Conservation (phyloP, 495 filamentous ascomycete species). For the Opeltia flavorubescens region DNA sequence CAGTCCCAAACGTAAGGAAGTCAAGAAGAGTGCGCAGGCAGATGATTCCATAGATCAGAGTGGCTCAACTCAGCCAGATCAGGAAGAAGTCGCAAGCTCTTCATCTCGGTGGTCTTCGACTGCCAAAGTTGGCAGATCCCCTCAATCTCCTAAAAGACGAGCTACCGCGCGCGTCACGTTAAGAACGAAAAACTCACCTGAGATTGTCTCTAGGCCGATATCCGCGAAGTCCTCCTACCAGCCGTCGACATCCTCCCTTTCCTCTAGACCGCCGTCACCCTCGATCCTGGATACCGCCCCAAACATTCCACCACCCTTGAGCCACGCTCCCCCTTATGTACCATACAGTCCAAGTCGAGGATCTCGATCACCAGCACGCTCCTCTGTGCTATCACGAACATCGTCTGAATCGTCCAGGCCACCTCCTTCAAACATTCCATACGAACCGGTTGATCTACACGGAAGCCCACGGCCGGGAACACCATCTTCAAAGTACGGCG, state of each 20-base stretch:
- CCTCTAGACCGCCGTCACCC: constrained; percentile 31
- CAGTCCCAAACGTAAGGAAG: constrained; percentile 9
- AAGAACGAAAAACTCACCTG: constrained; percentile 13
- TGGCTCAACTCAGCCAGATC: constrained; percentile 1
- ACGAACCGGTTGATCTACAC: constrained; percentile 79
- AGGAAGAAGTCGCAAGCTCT: constrained; percentile 10
- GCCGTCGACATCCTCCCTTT: constrained; percentile 10
- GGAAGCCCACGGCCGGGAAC: constrained; percentile 84
- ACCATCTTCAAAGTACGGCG: constrained; percentile 72
- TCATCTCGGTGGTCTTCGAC: constrained; percentile 13
- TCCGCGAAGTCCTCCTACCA: constrained; percentile 10
- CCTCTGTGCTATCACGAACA: constrained; percentile 60
- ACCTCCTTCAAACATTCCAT: constrained; percentile 51
- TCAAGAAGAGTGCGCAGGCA: background rate
- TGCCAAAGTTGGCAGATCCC: constrained; percentile 12
- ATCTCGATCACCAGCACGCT: constrained; percentile 43
- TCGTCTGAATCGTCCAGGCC: constrained; percentile 53
- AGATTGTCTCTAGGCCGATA: constrained; percentile 10
- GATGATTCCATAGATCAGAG: constrained; percentile 11
- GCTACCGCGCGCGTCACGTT: constrained; percentile 9
- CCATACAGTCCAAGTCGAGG: constrained; percentile 36
- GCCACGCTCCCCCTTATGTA: constrained; percentile 36
- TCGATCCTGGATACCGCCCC: constrained; percentile 42
- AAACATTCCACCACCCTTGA: constrained; percentile 38
- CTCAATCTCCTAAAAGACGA: constrained; percentile 11